Percentiles rank a stretch among this genome's conserved stretches.
phyloP scores from a whole-genome alignment of 1,139 yeast species.

The Diutina scorzettiae region DNA sequence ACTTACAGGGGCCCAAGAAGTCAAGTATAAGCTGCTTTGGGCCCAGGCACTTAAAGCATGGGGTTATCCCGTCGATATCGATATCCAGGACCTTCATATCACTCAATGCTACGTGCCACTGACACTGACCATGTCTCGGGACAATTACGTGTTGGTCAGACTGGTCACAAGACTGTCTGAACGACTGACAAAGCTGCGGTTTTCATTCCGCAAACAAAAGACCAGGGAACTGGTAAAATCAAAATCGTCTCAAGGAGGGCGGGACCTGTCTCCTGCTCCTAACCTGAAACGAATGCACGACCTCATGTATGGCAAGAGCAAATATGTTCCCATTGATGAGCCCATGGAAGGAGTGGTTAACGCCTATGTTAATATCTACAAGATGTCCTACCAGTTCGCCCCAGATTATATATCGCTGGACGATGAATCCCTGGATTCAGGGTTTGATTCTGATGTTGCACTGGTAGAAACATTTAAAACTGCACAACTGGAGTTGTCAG shows the following conservation, averaged over 20 bases:
- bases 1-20: constrained; percentile 51
- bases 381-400: not conserved
- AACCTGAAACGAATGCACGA: constrained; percentile 5
- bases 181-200: constrained; percentile 1
- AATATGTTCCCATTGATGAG: not conserved
- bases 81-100: not conserved
- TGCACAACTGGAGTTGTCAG: not conserved
- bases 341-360: not conserved
- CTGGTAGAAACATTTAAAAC: constrained; percentile 3
- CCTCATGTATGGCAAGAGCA: not conserved
- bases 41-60: constrained; percentile 48
- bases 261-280: not conserved
- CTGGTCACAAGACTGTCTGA: not conserved
- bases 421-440: not conserved
- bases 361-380: constrained; percentile 1
- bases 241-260: not conserved
- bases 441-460: not conserved
- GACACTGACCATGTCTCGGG: constrained; percentile 4
- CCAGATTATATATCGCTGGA: constrained; percentile 1
- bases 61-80: constrained; percentile 41
- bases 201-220: not conserved
- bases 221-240: not conserved
- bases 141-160: constrained; percentile 3
- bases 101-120: not conserved
- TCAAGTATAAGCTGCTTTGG: constrained; percentile 65